Evolutionary conservation across 768 basidiomycete genomes (phyloP).

Genomic region (Hemileccinum rubropunctum): DNA sequence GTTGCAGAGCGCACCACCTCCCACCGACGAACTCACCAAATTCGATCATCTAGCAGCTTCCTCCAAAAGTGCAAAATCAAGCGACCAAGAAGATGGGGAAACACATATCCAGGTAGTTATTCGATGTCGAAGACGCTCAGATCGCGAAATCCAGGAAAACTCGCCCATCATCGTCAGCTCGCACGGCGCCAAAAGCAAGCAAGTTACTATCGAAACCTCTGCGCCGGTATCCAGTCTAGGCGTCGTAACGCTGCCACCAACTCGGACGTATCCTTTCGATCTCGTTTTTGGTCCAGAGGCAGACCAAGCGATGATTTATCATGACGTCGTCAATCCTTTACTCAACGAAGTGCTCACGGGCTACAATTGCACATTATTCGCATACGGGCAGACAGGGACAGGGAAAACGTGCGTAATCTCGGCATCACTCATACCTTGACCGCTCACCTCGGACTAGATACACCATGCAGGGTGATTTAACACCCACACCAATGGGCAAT

Average conservation of each 20-base stretch:
- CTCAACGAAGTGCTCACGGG: slow-evolving; percentile 91
- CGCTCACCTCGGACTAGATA: slow-evolving; percentile 48
- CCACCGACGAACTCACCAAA: slow-evolving; percentile 18
- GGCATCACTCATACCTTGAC: neutral
- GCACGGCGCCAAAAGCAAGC: slow-evolving; percentile 68
- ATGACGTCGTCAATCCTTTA: slow-evolving; percentile 91
- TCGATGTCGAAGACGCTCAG: slow-evolving; percentile 82
- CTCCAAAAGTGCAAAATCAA: slow-evolving; percentile 27
- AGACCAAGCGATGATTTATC: slow-evolving; percentile 90
- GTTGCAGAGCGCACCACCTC: slow-evolving; percentile 23
- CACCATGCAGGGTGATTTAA: slow-evolving; percentile 97
- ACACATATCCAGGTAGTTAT: slow-evolving; percentile 93
- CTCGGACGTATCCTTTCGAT: slow-evolving; percentile 91
- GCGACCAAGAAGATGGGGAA: slow-evolving; percentile 47
- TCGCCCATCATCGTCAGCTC: slow-evolving; percentile 87
- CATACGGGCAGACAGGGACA: slow-evolving; percentile 97
- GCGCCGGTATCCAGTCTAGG: slow-evolving; percentile 67
- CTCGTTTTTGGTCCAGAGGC: slow-evolving; percentile 96
- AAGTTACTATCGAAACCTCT: slow-evolving; percentile 80
- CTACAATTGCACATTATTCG: slow-evolving; percentile 97
- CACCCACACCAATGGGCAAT: slow-evolving; percentile 78
- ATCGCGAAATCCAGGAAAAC: slow-evolving; percentile 79
- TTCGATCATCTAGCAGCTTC: slow-evolving; percentile 25
- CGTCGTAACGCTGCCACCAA: slow-evolving; percentile 69
- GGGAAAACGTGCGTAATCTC: slow-evolving; percentile 84